Base-by-base conservation (phyloP, 2,329 filamentous ascomycete genomes). In the Fusarium floridanum region DNA sequence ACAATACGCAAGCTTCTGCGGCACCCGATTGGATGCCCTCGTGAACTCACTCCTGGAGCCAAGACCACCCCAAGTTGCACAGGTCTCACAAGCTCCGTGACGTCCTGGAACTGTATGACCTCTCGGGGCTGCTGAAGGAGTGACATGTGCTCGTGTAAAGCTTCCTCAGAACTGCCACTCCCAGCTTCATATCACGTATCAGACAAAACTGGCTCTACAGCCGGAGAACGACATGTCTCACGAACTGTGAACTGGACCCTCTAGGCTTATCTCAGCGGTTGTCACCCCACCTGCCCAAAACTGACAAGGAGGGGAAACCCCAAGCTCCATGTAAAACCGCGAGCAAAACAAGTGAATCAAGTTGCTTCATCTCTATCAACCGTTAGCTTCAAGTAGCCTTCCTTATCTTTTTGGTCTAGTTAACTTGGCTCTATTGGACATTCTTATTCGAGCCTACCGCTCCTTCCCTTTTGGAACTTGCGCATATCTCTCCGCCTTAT, bases 241-340 rank as follows among this genome's bases (percentile, higher is more conserved):
- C 32, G 24, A 61, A 34, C 39, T 37, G 53, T 48, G 50, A 61
- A 48, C 50, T 66, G 53, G 20, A 48, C 29, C 41, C 41, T 62
- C 56, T 17, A 63, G 50, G 76, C 76, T 78, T 78, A 78, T 76
- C 76, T 78, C 74, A 77, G 74, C 72, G 76, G 63, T 62, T 59
- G 34, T 53, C 64, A 70, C 74, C 76, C 76, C 72, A 76, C 76
- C 66, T 77, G 72, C 70, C 74, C 63, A 74, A 72, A 76, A 68
- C 63, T 45, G 66, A 63, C 45, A 74, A 78, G 74, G 73, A 76
- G 75, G 76, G 76, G 76, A 73, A 78, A 76, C 45, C 45, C 29
- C 48, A 50, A 50, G 60, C 32, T n/a, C 45, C 17, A 48, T 61
- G 39, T 57, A 20, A 55, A 55, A 27, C 41, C 61, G 43, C 61